Base-by-base conservation (phyloP, 306 rosid species). In the Cyamopsis tetragonoloba region DNA sequence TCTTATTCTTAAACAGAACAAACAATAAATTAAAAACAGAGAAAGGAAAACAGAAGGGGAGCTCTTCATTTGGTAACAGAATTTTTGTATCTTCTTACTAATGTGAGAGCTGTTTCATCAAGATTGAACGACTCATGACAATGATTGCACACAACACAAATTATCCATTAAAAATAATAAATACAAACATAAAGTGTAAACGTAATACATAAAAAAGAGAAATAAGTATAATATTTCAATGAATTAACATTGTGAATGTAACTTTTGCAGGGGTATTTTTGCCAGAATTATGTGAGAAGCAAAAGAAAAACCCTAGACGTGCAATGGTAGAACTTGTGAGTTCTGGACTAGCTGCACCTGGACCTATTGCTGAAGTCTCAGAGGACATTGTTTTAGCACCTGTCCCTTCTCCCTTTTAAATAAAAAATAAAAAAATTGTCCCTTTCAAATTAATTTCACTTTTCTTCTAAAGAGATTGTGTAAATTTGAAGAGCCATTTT, bases 211-310 rank as follows among this genome's bases (percentile, higher is more conserved):
- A n/a, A n/a, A n/a, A n/a, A n/a, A n/a, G n/a, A n/a, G n/a, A n/a
- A n/a, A n/a, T n/a, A n/a, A n/a, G n/a, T n/a, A n/a, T n/a, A n/a
- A n/a, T n/a, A n/a, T n/a, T n/a, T n/a, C n/a, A n/a, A n/a, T n/a
- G n/a, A n/a, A n/a, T n/a, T n/a, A n/a, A n/a, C n/a, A n/a, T n/a
- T n/a, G n/a, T n/a, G n/a, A n/a, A n/a, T n/a, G n/a, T n/a, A n/a
- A n/a, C n/a, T n/a, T n/a, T 20, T 77, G 77, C 84, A 85, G 95
- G 95, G 19, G 96, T 86, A 13, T 83, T 75, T 58, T 83, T 91
- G 79, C 88, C 96, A 0, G 87, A 88, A 39, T 74, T 91, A 0
- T 91, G 97, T 43, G 80, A 75, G 73, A 79, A 67, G 32, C 83
- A 81, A 7, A 75, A 82, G 24, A 67, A 18, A 14, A 86, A 78